Base-by-base conservation (phyloP, 257 asterid species). In the Anisodus tanguticus region DNA sequence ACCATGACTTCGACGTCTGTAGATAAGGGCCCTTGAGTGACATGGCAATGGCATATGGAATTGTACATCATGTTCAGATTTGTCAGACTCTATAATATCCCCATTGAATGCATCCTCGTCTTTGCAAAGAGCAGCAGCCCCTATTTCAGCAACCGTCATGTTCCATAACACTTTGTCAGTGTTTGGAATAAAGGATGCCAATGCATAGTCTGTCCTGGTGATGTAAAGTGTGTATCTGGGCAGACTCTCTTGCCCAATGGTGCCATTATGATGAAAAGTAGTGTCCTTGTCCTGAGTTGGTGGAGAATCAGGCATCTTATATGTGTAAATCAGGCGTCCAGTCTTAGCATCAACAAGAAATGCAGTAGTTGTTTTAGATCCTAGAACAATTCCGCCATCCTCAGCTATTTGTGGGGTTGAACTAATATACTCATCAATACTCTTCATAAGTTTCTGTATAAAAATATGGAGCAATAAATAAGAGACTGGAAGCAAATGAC, bases 401-500 rank as follows among this genome's bases (percentile, higher is more conserved):
- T 96, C 99, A 49, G 94, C 90, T 88, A 96, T 93, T 88, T 94
- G 99, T 83, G 99, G 99, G 51, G 99, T 94, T 80, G 98, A 93
- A 87, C 92, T 91, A 83, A 96, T 88, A 80, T 92, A 96, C 88
- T 92, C 98, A 86, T 93, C 99, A 58, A 94, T 89, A 87, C 90
- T 92, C 85, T 88, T 90, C 93, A 84, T 89, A 87, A 96, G 97
- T 94, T 92, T 94, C 99, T 95, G 85, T 45, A 49, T 72, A 83
- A 51, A 62, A 55, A 70, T 54, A 59, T 51, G 19, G 19, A 76
- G 57, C 22, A 43, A 72, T 43, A 77, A 58, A 82, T 66, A 37
- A 62, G 26, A 49, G 74, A 9, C 53, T 53, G 7, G 13, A 67
- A 39, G 22, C 19, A 69, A 68, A 15, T 39, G 17, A 69, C 31